These are phyloP conservation scores for Mortierella sp. DNA, from an alignment of 371 early-diverging fungal genomes.

Conservation along the genomic window DNA sequence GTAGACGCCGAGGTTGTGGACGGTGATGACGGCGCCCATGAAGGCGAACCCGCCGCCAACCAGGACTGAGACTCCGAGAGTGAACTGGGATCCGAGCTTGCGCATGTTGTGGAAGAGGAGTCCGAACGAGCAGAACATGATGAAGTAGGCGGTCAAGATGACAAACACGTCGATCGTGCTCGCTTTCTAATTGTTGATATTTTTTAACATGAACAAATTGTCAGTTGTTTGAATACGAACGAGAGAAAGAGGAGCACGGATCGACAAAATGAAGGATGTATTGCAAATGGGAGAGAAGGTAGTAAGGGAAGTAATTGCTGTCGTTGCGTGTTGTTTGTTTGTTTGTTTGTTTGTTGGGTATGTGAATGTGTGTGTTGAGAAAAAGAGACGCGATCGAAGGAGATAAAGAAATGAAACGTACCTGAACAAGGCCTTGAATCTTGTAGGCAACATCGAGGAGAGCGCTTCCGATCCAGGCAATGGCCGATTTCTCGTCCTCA, in stretches of 20 bases:
- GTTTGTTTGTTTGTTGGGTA: not conserved
- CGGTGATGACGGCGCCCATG: slow-evolving; percentile 79
- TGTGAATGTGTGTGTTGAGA: not conserved
- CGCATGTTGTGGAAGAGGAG: slow-evolving; percentile 90
- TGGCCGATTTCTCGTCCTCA: slow-evolving; percentile 55
- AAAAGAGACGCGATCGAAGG: not conserved
- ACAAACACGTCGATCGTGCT: slow-evolving; percentile 87
- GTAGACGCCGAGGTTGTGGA: slow-evolving; percentile 74
- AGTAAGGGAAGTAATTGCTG: not conserved
- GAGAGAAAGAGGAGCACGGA: not conserved
- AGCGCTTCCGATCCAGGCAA: slow-evolving; percentile 57
- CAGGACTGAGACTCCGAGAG: slow-evolving; percentile 74
- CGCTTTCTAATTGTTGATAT: slow-evolving; percentile 64
- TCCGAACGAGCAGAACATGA: slow-evolving; percentile 88
- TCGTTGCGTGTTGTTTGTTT: not conserved
- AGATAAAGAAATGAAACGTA: slow-evolving; percentile 34
- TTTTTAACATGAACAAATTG: slow-evolving; percentile 2
- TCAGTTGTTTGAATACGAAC: not conserved
- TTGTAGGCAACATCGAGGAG: slow-evolving; percentile 65
- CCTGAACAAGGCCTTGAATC: slow-evolving; percentile 72
- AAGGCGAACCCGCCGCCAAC: slow-evolving; percentile 85
- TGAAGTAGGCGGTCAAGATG: slow-evolving; percentile 84
- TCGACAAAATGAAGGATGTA: not conserved
- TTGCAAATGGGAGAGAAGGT: not conserved
- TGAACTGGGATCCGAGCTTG: slow-evolving; percentile 86